A percentile compares a stretch with the other conserved stretches of the same genome.
Conservation (phyloP, 2,329 filamentous ascomycete genomes). For the Aspergillus phoenicis region DNA sequence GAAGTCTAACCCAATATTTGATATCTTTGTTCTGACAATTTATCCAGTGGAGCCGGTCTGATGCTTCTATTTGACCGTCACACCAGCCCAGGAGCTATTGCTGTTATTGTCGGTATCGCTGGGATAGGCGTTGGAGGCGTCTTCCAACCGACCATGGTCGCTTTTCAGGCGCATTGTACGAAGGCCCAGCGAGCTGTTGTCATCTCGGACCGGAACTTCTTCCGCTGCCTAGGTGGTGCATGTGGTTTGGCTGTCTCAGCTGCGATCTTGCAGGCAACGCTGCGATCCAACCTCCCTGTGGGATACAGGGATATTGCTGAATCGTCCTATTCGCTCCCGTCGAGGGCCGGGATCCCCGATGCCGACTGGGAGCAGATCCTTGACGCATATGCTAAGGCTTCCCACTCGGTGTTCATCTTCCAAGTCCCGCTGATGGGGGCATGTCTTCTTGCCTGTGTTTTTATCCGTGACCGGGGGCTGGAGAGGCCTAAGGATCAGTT, state of each 20-base stretch:
- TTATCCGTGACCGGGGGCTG: slow-evolving; percentile 57
- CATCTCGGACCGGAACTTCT: slow-evolving; percentile 65
- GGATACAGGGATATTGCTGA: slow-evolving; percentile 42
- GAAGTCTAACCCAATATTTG: background rate
- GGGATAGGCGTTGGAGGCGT: slow-evolving; percentile 58
- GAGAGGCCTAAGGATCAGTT: slow-evolving; percentile 36
- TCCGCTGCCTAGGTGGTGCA: slow-evolving; percentile 61
- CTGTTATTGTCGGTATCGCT: slow-evolving; percentile 54
- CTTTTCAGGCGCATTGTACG: slow-evolving; percentile 59
- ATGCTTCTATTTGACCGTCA: slow-evolving; percentile 52
- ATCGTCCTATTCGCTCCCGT: slow-evolving; percentile 44
- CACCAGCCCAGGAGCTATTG: slow-evolving; percentile 53
- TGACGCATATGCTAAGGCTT: slow-evolving; percentile 57
- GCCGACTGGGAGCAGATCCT: slow-evolving; percentile 47
- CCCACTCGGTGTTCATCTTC: slow-evolving; percentile 58
- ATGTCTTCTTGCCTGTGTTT: slow-evolving; percentile 54
- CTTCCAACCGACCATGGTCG: slow-evolving; percentile 59
- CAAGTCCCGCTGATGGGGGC: slow-evolving; percentile 58
- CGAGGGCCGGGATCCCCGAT: slow-evolving; percentile 29
- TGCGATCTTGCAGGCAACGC: slow-evolving; percentile 49
- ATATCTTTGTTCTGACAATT: background rate
- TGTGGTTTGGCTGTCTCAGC: slow-evolving; percentile 61
- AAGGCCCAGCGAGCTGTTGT: slow-evolving; percentile 63
- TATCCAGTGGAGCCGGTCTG: slow-evolving; percentile 52
- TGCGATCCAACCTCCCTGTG: slow-evolving; percentile 43